Base-by-base conservation (phyloP, 2,329 filamentous ascomycete genomes). In the Stagonosporopsis vannaccii region DNA sequence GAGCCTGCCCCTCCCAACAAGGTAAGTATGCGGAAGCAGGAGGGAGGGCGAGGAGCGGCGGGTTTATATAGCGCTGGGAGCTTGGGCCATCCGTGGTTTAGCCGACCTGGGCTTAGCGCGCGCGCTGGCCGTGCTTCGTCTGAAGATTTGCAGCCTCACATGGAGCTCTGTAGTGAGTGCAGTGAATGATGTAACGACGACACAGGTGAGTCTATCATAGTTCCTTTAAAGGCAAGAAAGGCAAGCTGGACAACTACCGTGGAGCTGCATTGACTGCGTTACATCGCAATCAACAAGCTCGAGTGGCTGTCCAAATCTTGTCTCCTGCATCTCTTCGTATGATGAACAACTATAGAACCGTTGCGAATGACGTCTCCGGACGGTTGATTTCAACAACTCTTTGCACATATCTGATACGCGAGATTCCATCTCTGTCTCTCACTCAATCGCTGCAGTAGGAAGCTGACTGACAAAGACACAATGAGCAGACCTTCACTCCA, bases 281-380 rank as follows among this genome's bases (percentile, higher is more conserved):
- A 5, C 9, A 3, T 28, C 32, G 32, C n/a, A 12, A 17, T 35
- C 17, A 17, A 12, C 9, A 5, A 11, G 35, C 19, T 19, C 12
- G 9, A 13, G 12, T 37, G 17, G 17, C 9, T 20, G 9, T 37
- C 9, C 39, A 5, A 15, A 33, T 25, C 41, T 28, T 43, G 42
- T 36, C 43, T 23, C 13, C 44, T 36, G 3, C 28, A 30, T 19
- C 25, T 30, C 36, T 30, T 48, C 53, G 20, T 40, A 67, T 73
- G 70, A 75, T 73, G 73, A 74, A 69, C 60, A 62, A 63, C 36
- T 42, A 65, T 62, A 87, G 85, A 88, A 88, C 86, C 86, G 86
- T 86, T 88, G 86, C 85, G 84, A 83, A 84, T 86, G 84, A 87
- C 80, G 79, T 78, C 79, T 69, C 71, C 75, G 74, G 77, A 77